Evolutionary conservation across 768 basidiomycete species (phyloP).

Genomic region (Pleurotus pulmonarius): DNA sequence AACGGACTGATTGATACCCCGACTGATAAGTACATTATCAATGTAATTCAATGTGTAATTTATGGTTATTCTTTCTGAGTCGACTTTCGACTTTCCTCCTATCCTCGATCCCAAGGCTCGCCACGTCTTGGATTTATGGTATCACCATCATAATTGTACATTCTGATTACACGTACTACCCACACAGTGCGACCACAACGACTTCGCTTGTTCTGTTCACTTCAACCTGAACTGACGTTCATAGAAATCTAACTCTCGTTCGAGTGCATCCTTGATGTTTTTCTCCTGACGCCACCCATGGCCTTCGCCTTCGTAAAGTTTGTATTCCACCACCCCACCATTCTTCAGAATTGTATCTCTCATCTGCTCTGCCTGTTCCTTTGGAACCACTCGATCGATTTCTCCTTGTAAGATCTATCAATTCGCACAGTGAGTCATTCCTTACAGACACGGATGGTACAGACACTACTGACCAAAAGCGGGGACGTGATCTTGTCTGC

Average conservation of each 20-base stretch:
- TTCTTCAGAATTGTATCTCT: slow-evolving; percentile 46
- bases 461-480: slow-evolving; percentile 28
- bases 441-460: too few relatives aligned
- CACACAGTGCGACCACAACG: too few relatives aligned
- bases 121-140: too few relatives aligned
- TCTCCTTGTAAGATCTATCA: slow-evolving; percentile 66
- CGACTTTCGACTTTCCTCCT: too few relatives aligned
- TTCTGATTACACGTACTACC: too few relatives aligned
- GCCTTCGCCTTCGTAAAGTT: slow-evolving; percentile 61
- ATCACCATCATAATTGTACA: too few relatives aligned
- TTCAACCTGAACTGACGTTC: slow-evolving; percentile 36
- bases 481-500: slow-evolving; percentile 60
- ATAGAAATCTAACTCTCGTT: slow-evolving; percentile 53
- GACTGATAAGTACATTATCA: too few relatives aligned
- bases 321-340: slow-evolving; percentile 53
- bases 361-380: slow-evolving; percentile 58
- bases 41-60: too few relatives aligned
- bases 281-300: slow-evolving; percentile 59
- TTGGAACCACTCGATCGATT: slow-evolving; percentile 62
- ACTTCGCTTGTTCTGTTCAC: neutral
- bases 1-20: too few relatives aligned
- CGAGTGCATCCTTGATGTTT: slow-evolving; percentile 49
- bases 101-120: too few relatives aligned
- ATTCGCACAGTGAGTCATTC: neutral
- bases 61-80: too few relatives aligned